These are phyloP conservation scores for Apiospora saccharicola DNA, from an alignment of 2,329 filamentous ascomycete genomes.

Conservation along the genomic window DNA sequence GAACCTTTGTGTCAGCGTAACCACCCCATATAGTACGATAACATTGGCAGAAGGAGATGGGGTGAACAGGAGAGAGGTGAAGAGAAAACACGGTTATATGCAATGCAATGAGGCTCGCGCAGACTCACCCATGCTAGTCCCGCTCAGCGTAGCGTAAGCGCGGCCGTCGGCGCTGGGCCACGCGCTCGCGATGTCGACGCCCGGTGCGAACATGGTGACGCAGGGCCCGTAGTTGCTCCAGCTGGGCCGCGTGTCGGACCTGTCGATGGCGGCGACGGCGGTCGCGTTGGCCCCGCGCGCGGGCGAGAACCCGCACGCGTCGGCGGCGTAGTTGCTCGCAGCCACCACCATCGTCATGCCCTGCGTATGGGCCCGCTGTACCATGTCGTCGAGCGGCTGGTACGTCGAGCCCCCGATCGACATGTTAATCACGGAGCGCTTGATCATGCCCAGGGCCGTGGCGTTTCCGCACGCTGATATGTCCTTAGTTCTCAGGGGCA, in stretches of 20 bases:
- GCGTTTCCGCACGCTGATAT: slow-evolving; percentile 38
- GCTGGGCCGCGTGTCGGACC: slow-evolving; percentile 32
- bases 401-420: slow-evolving; percentile 35
- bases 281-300: slow-evolving; percentile 36
- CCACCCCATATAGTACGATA: not conserved
- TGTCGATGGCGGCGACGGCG: slow-evolving; percentile 37
- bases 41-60: not conserved
- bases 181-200: slow-evolving; percentile 36
- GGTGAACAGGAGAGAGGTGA: not conserved
- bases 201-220: slow-evolving; percentile 38
- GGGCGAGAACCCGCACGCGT: slow-evolving; percentile 37
- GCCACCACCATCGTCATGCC: slow-evolving; percentile 40
- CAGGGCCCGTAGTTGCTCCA: slow-evolving; percentile 39
- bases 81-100: not conserved
- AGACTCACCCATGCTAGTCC: slow-evolving; percentile 37
- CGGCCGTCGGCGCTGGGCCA: slow-evolving; percentile 31
- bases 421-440: slow-evolving; percentile 40
- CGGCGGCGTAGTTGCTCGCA: slow-evolving; percentile 37
- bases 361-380: slow-evolving; percentile 31
- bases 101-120: not conserved
- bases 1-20: not conserved
- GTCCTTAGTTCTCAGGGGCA: not conserved
- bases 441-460: slow-evolving; percentile 29
- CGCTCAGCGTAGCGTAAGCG: slow-evolving; percentile 32
- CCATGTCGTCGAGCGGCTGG: slow-evolving; percentile 33